Evolutionary conservation across 495 filamentous ascomycete genomes (phyloP), one percentile per base, ranked within the genome.

Genomic region (Daldinia grandis): DNA sequence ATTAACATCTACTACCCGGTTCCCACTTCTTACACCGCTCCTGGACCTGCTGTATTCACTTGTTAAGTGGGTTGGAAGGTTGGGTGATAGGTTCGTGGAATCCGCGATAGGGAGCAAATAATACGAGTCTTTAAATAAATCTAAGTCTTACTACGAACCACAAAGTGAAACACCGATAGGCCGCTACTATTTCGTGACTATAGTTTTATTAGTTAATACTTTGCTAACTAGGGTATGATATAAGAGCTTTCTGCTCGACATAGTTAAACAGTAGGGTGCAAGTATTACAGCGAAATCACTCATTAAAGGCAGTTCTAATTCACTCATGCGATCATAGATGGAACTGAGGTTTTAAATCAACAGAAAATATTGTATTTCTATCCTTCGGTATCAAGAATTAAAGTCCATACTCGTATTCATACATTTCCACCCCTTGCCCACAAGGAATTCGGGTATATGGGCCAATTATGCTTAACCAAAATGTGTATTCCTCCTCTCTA

Each of bases 41-140:
- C 81, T 8, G 79, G 81, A 1, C 87, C 87, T 30, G 72, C 79
- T 51, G 75, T 87, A 15, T 89, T 79, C 40, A 77, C 74, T 10
- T 80, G 78, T 47, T 80, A 74, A 50, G 38, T 57, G 12, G 64
- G 62, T 55, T 21, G 14, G n/a, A 12, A 6, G 8, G 28, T 19
- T 19, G 12, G 15, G 17, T 21, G 30, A 24, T 24, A 19, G 19
- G 37, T 40, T 14, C 14, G 25, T 31, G 14, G 50, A 9, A 31
- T 4, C 30, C 50, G 21, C 17, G 24, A 24, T 24, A 35, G 25
- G n/a, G 10, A 7, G 9, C 6, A 25, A 28, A 3, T 51, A 14
- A 47, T 47, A 47, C 3, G 10, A 42, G 8, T 4, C 5, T 17
- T 17, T 47, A 1, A 47, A 47, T 47, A 47, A 24, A 47, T 21